A percentile compares a stretch with the other conserved stretches of the same genome.
Conservation (phyloP, 2,329 filamentous ascomycete genomes). For the Arachnomyces sp. region DNA sequence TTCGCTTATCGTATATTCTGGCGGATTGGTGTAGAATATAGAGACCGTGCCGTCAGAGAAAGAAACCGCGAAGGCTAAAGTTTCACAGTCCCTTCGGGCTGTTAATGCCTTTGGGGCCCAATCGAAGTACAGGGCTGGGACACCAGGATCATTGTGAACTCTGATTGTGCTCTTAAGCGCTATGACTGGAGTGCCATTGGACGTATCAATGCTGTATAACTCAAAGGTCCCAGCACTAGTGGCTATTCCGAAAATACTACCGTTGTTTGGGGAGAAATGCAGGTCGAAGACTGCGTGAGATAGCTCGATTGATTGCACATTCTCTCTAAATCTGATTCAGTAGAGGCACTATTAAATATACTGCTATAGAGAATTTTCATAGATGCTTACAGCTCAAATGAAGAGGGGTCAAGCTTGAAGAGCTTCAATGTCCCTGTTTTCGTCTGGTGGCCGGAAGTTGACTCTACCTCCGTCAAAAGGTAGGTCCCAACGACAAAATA, state of each 20-base stretch:
- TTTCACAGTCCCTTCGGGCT: conserved; percentile 10
- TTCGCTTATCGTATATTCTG: conserved; percentile 21
- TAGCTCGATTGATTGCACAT: conserved; percentile 53
- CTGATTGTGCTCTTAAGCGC: conserved; percentile 35
- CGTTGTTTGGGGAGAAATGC: conserved; percentile 59
- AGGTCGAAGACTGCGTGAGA: conserved; percentile 75
- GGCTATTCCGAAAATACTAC: conserved; percentile 59
- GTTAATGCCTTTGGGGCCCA: conserved; percentile 52
- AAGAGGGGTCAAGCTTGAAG: conserved; percentile 43
- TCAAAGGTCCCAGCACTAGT: conserved; percentile 57
- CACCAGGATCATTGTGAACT: conserved; percentile 45
- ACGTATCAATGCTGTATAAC: conserved; percentile 27
- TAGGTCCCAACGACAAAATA: conserved; percentile 81
- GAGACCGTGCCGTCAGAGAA: conserved; percentile 60
- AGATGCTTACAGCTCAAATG: conserved; percentile 22
- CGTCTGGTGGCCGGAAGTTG: conserved; percentile 40
- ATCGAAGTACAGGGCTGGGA: conserved; percentile 62
- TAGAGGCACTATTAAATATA: conserved; percentile 12
- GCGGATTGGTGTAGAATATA: conserved; percentile 42
- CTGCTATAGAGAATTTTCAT: conserved; percentile 5
- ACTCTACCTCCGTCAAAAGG: conserved; percentile 44
- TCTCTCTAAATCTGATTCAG: conserved; percentile 30
- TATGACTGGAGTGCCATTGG: conserved; percentile 18
- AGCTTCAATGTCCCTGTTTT: conserved; percentile 68
- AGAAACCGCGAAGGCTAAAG: conserved; percentile 57